Percentiles rank a stretch among this genome's conserved stretches.
phyloP scores from a whole-genome alignment of 495 filamentous ascomycete genomes.

The Hypoxylon rickii region DNA sequence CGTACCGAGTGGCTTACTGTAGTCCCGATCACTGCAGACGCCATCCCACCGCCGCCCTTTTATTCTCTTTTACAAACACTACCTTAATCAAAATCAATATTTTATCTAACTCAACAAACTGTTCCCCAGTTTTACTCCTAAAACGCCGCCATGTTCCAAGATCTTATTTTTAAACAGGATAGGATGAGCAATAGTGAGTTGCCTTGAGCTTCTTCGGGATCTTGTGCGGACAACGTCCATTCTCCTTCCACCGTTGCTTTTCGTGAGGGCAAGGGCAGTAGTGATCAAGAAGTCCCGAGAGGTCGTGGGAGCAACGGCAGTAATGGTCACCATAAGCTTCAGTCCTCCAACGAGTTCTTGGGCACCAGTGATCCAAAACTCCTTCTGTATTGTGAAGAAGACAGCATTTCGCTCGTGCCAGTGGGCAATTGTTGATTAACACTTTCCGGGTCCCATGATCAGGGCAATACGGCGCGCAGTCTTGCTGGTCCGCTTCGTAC shows the following conservation, averaged over 20 bases:
- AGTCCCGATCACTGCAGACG: background rate
- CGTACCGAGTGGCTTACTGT: background rate
- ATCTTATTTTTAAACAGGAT: background rate
- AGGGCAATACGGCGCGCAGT: slow-evolving; percentile 24
- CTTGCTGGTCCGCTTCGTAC: slow-evolving; percentile 5
- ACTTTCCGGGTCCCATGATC: background rate
- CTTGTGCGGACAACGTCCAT: slow-evolving; percentile 3
- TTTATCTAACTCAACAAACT: no score
- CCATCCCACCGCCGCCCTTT: background rate
- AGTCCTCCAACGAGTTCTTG: slow-evolving; percentile 12
- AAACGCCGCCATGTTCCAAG: background rate
- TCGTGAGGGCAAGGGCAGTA: slow-evolving; percentile 26
- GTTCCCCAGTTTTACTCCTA: no score
- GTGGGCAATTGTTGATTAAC: background rate
- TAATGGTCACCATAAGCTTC: slow-evolving; percentile 16
- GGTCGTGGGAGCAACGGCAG: slow-evolving; percentile 13
- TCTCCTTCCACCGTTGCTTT: background rate
- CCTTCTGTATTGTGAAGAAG: slow-evolving; percentile 6
- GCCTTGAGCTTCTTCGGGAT: background rate
- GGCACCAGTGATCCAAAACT: slow-evolving; percentile 18
- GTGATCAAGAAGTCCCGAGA: slow-evolving; percentile 10
- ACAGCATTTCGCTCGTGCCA: background rate
- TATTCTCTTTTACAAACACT: no score
- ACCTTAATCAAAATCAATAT: no score
- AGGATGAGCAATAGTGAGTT: slow-evolving; percentile 9